Evolutionary conservation across 2,329 filamentous ascomycete species (phyloP).

Genomic region (Stachybotrys echinatus): DNA sequence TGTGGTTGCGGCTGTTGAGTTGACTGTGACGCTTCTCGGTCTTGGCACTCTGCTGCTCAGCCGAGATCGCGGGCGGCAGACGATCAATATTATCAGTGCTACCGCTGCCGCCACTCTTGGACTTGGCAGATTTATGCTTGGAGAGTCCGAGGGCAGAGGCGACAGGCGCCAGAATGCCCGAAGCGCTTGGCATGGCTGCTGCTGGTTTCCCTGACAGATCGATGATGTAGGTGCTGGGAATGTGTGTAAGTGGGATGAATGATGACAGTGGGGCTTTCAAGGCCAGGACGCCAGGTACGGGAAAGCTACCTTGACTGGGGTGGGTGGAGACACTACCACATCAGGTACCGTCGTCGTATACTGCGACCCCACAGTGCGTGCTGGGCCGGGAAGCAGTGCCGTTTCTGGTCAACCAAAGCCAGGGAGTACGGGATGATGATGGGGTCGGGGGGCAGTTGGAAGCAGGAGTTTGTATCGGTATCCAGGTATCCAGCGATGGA

Average conservation of each 20-base stretch:
- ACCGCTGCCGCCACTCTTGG: neutral
- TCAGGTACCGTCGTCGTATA: neutral
- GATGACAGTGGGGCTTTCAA: neutral
- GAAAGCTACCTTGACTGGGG: neutral
- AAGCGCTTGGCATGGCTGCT: slow-evolving; percentile 20
- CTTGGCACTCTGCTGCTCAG: neutral
- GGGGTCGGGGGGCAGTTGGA: too few species aligned
- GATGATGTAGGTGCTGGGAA: neutral
- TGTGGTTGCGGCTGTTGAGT: neutral
- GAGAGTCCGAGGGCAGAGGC: slow-evolving; percentile 28
- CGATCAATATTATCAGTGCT: neutral
- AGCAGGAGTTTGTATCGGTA: too few species aligned
- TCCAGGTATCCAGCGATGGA: too few species aligned
- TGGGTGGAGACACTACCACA: neutral
- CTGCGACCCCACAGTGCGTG: neutral
- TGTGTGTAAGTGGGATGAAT: neutral
- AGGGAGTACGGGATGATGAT: neutral
- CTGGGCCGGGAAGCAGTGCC: neutral
- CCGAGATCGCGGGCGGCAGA: neutral
- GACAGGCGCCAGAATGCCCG: slow-evolving; percentile 22
- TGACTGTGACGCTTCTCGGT: neutral
- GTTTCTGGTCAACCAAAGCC: too few species aligned
- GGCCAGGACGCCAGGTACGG: neutral
- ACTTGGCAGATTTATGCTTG: slow-evolving; percentile 4
- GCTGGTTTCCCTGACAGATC: neutral